A percentile compares a stretch with the other conserved stretches of the same genome.
Evolutionary conservation across 2,329 filamentous ascomycete genomes (phyloP).

Genomic region (Scolecobasidium constrictum): DNA sequence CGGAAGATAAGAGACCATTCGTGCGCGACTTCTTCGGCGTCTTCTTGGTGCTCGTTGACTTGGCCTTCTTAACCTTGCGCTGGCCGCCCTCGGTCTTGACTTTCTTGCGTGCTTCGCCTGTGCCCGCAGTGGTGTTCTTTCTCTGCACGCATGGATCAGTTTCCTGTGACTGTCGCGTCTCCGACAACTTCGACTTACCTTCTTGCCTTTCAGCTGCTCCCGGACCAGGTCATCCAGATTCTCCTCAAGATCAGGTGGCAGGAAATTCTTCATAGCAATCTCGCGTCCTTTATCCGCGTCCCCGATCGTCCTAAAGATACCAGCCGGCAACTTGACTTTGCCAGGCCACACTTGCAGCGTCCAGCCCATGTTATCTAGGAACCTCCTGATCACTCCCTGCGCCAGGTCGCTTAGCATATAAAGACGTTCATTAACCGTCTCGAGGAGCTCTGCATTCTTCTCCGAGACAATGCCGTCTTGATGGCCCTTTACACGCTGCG

Average conservation of each 20-base stretch:
- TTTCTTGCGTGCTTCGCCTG: constrained; percentile 23
- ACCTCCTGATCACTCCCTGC: constrained; percentile 70
- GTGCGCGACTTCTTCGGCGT: constrained; percentile 23
- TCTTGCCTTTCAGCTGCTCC: constrained; percentile 6
- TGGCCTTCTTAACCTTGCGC: constrained; percentile 26
- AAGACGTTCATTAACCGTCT: constrained; percentile 51
- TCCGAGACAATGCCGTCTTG: constrained; percentile 61
- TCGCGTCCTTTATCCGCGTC: constrained; percentile 71
- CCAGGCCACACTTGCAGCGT: constrained; percentile 72
- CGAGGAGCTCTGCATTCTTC: constrained; percentile 10
- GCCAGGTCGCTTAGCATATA: constrained; percentile 84
- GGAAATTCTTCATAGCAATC: constrained; percentile 76
- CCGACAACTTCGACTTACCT: no score
- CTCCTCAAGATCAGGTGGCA: constrained; percentile 65
- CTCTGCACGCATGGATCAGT: constrained; percentile 17
- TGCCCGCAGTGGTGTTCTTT: constrained; percentile 15
- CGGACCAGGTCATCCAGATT: constrained; percentile 68
- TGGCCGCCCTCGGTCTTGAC: constrained; percentile 20
- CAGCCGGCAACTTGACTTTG: constrained; percentile 63
- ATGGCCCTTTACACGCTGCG: constrained; percentile 85
- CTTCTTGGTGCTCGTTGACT: constrained; percentile 16
- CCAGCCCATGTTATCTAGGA: constrained; percentile 79
- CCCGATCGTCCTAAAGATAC: constrained; percentile 64
- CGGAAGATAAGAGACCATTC: constrained; percentile 10
- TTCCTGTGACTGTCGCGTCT: no score